Evolutionary conservation across 2,329 filamentous ascomycete species (phyloP).

Genomic region (Colletotrichum chrysophilum): DNA sequence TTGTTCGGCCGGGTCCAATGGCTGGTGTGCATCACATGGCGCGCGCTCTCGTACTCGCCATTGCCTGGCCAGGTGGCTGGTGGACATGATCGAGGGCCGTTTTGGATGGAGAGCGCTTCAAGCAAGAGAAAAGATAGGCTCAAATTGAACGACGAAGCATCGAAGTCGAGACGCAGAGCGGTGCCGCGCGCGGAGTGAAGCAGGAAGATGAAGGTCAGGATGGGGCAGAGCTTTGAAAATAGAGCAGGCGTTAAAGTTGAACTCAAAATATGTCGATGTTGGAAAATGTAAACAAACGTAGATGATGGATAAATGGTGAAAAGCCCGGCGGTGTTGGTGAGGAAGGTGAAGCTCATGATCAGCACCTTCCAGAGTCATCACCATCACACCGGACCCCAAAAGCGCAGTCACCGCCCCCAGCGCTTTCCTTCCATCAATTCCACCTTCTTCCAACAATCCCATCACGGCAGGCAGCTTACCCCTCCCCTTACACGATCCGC

Average conservation of each 20-base stretch:
- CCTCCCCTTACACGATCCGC: neutral
- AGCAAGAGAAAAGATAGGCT: conserved; percentile 6
- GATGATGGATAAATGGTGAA: neutral
- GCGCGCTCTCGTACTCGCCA: conserved; percentile 14
- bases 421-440: neutral
- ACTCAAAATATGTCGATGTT: neutral
- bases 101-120: conserved; percentile 12
- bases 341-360: neutral
- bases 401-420: neutral
- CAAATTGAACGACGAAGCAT: neutral
- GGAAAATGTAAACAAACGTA: neutral
- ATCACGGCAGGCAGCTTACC: neutral
- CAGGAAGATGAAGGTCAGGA: neutral
- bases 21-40: conserved; percentile 16
- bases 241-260: neutral
- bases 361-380: neutral
- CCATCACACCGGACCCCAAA: neutral
- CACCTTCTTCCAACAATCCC: neutral
- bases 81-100: neutral
- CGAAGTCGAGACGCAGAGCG: conserved; percentile 16
- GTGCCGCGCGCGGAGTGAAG: conserved; percentile 22
- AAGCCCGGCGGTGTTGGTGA: neutral
- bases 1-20: neutral
- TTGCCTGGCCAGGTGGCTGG: neutral
- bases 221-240: neutral